These are phyloP conservation scores for Hyphopichia khmerensis DNA, from an alignment of 1,139 yeast genomes.

Conservation along the genomic window DNA sequence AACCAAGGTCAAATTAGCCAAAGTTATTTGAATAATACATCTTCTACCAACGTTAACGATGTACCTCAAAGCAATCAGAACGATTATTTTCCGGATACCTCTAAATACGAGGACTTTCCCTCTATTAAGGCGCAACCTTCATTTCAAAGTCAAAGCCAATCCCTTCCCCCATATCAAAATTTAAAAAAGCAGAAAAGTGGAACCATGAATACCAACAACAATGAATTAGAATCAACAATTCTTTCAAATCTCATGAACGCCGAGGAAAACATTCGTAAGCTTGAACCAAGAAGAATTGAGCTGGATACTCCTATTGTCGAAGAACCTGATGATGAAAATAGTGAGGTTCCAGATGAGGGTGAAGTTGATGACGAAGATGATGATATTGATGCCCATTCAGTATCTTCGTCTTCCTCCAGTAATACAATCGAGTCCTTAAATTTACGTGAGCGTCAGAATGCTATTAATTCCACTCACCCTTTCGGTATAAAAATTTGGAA, in stretches of 20 bases:
- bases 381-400: constrained; percentile 28
- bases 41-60: not conserved
- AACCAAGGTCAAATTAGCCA: not conserved
- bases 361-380: constrained; percentile 10
- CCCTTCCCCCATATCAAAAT: too few relatives aligned
- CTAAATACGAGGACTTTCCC: not conserved
- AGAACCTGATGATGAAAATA: constrained; percentile 12
- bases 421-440: constrained; percentile 78
- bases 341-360: constrained; percentile 14
- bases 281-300: not conserved
- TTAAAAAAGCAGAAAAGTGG: not conserved
- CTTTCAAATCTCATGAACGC: not conserved
- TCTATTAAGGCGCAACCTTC: not conserved
- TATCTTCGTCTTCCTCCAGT: constrained; percentile 42
- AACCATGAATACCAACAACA: not conserved
- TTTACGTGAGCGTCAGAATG: constrained; percentile 90
- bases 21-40: not conserved
- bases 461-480: constrained; percentile 95
- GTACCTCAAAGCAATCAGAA: not conserved
- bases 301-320: constrained; percentile 16
- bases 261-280: constrained; percentile 3
- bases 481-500: constrained; percentile 98
- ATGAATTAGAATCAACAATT: not conserved
- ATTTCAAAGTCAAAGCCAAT: not conserved
- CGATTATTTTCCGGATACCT: constrained; percentile 5